A percentile compares a stretch with the other conserved stretches of the same genome.
Conservation (phyloP, 1,284 basidiomycete genomes). For the Ustilago cynodontis region DNA sequence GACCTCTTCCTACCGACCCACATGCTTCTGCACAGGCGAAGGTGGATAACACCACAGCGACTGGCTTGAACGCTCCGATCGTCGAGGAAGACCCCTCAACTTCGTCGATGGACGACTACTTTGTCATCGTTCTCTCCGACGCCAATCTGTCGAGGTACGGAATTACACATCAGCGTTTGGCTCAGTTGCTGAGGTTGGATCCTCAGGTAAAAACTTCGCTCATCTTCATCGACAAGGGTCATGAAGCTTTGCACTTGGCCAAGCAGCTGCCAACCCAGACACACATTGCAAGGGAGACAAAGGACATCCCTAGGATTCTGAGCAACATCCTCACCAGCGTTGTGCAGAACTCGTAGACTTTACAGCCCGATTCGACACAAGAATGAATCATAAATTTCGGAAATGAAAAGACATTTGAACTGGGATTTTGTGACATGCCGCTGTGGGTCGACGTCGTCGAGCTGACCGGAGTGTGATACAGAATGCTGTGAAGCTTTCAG, state of each 20-base stretch:
- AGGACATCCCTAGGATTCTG: slow-evolving; percentile 61
- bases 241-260: slow-evolving; percentile 54
- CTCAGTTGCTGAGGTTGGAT: slow-evolving; percentile 50
- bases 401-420: slow-evolving; percentile 1
- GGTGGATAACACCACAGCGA: slow-evolving; percentile 23
- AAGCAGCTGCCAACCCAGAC: slow-evolving; percentile 61
- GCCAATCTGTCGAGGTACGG: slow-evolving; percentile 70
- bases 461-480: not conserved
- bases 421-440: not conserved
- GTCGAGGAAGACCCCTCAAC: slow-evolving; percentile 27
- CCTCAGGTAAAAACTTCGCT: slow-evolving; percentile 65
- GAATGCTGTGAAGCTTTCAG: not conserved
- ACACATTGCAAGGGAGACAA: slow-evolving; percentile 60
- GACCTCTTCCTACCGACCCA: slow-evolving; percentile 15
- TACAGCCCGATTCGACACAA: not conserved
- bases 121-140: slow-evolving; percentile 70
- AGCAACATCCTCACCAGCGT: slow-evolving; percentile 64
- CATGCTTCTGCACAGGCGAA: not conserved
- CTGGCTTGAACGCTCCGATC: slow-evolving; percentile 22
- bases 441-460: not conserved
- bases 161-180: slow-evolving; percentile 62
- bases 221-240: slow-evolving; percentile 67
- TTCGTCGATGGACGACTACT: slow-evolving; percentile 68
- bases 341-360: slow-evolving; percentile 38
- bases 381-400: not conserved